phyloP scores from a whole-genome alignment of 2,329 filamentous ascomycete species.

The Aspergillus hiratsukae region DNA sequence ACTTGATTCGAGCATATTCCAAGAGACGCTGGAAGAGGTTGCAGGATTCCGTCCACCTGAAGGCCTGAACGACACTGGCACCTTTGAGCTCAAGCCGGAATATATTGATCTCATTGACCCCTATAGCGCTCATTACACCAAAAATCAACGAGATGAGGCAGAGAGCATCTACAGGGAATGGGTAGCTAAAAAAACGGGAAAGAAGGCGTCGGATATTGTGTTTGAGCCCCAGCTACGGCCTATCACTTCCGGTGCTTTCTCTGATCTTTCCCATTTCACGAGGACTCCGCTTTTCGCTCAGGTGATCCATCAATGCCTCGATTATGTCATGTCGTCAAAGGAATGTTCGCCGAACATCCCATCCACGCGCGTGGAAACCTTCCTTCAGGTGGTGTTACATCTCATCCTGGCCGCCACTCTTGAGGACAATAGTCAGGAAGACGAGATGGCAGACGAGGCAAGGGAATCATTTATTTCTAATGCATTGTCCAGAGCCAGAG shows the following conservation, averaged over 20 bases:
- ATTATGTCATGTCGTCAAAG: conserved; percentile 70
- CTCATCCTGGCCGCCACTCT: conserved; percentile 78
- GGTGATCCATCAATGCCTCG: conserved; percentile 79
- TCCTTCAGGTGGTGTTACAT: conserved; percentile 86
- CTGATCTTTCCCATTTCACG: conserved; percentile 72
- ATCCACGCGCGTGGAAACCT: conserved; percentile 79
- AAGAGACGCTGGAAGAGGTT: conserved; percentile 78
- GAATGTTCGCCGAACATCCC: conserved; percentile 70
- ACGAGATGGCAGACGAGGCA: conserved; percentile 45
- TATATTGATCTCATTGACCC: conserved; percentile 88
- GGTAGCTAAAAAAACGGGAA: conserved; percentile 82
- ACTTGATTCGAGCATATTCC: conserved; percentile 83
- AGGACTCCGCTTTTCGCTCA: conserved; percentile 81
- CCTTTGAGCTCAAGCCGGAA: conserved; percentile 84
- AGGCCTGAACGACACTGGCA: conserved; percentile 85
- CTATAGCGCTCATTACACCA: conserved; percentile 92
- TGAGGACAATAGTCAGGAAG: conserved; percentile 67
- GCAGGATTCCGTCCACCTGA: conserved; percentile 86
- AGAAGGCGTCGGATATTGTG: conserved; percentile 75
- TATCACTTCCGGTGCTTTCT: conserved; percentile 73
- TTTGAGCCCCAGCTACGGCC: conserved; percentile 80
- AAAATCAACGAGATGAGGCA: conserved; percentile 94
- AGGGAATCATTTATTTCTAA: conserved; percentile 66
- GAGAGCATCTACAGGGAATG: conserved; percentile 83
- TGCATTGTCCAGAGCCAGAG: conserved; percentile 61